A percentile compares a stretch with the other conserved stretches of the same genome.
These are phyloP conservation scores for Pythium monospermum DNA, from an alignment of 352 stramenopile species.

Conservation along the genomic window DNA sequence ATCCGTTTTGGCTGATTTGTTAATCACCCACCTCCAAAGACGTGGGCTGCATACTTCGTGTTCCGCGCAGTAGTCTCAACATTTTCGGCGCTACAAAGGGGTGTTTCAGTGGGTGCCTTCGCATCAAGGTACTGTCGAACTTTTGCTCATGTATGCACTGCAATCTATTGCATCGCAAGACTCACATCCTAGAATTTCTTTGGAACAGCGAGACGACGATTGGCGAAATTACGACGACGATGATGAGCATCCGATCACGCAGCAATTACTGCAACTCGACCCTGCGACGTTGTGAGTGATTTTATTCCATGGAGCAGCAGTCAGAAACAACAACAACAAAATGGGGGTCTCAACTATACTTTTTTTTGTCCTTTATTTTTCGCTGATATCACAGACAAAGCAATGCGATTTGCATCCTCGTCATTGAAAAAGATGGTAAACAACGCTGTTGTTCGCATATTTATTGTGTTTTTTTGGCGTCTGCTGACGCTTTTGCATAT, in stretches of 20 bases:
- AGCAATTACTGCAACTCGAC: constrained; percentile 58
- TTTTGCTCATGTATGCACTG: no score
- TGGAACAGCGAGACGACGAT: constrained; percentile 33
- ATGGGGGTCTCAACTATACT: no score
- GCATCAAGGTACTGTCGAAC: constrained; percentile 47
- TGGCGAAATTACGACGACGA: constrained; percentile 52
- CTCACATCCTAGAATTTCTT: no score
- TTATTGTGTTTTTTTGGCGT: constrained; percentile 16
- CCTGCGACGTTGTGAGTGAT: constrained; percentile 41
- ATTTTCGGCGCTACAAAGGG: constrained; percentile 84
- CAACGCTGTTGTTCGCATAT: no score
- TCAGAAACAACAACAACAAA: no score
- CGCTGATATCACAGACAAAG: no score
- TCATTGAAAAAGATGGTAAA: constrained; percentile 94
- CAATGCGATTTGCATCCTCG: constrained; percentile 85
- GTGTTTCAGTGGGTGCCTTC: constrained; percentile 56
- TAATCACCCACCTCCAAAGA: constrained; percentile 28
- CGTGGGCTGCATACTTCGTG: constrained; percentile 57
- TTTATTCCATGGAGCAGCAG: background rate
- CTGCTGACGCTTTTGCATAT: constrained; percentile 54
- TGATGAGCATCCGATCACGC: constrained; percentile 74
- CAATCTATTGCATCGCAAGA: no score
- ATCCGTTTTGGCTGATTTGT: background rate
- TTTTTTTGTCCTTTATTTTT: no score
- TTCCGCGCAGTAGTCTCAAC: constrained; percentile 67